Evolutionary conservation across 176 grass and related monocot species (phyloP), one percentile per base, ranked within the genome.

Genomic region (Phoenix dactylifera): DNA sequence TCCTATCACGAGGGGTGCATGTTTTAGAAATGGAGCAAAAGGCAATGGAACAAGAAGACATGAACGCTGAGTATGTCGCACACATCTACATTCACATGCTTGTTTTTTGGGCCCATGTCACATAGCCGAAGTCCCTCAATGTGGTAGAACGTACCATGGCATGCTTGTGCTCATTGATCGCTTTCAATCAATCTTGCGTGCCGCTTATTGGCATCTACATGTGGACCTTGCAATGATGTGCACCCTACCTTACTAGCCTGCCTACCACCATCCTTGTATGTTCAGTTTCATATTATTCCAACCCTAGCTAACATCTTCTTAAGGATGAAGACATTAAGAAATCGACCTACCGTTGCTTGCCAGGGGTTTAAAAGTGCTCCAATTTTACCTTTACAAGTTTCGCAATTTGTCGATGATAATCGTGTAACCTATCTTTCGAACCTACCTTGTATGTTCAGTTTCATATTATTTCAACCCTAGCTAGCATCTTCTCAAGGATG

Each of bases 131-230:
- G 29, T 23, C 24, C 32, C 76, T 63, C 48, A 15, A 32, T 16
- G 63, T 59, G 66, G 2, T 55, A 48, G 52, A 54, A 55, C 20
- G 20, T 20, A 20, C 58, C 25, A 54, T 24, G 53, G 32, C 10
- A 25, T 65, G 59, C 30, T 83, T 64, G 32, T 15, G 26, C 64
- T 74, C 52, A 2, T 58, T 65, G 48, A 73, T 73, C 50, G 56
- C 54, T 73, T 74, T 23, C 29, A 51, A 71, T 75, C 4, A 57
- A 75, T 57, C 55, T 66, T 66, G 52, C 15, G 16, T 69, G 65
- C 59, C 54, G 51, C 22, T 35, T 65, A 55, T 32, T 35, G 52
- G 24, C 20, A 28, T 65, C 29, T 50, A 79, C 56, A 66, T 48
- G 57, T 58, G 26, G 54, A 48, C 28, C 57, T 75, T 17, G 35